phyloP scores from a whole-genome alignment of 306 rosid genomes.

The Abrus pulchellus region DNA sequence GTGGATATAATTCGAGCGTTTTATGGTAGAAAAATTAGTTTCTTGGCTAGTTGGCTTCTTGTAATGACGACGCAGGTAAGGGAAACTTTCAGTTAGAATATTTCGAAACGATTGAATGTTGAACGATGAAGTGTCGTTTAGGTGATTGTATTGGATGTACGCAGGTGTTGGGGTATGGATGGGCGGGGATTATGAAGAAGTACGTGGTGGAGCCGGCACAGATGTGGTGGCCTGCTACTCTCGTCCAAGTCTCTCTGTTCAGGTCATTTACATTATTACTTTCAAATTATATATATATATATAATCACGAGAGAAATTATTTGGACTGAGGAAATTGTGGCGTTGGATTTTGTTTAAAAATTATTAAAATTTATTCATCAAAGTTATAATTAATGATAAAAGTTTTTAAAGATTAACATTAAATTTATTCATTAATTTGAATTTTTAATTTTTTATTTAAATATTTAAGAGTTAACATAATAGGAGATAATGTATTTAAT shows the following conservation, averaged over 20 bases:
- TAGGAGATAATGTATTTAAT: too few species aligned
- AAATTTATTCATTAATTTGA: too few species aligned
- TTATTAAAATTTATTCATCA: too few species aligned
- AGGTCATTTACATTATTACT: constrained; percentile 45
- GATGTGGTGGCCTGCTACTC: constrained; percentile 84
- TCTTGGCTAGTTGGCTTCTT: constrained; percentile 66
- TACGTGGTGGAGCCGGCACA: constrained; percentile 80
- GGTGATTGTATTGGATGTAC: not conserved
- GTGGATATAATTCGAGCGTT: constrained; percentile 65
- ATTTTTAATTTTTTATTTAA: too few species aligned
- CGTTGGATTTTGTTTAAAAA: too few species aligned
- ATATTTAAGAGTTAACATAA: too few species aligned
- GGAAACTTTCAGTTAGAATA: too few species aligned
- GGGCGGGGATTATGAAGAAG: constrained; percentile 81
- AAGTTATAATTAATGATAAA: too few species aligned
- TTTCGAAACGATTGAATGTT: not conserved
- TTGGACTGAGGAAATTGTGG: too few species aligned
- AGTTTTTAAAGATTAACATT: too few species aligned
- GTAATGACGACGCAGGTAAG: constrained; percentile 71
- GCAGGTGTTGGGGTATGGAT: constrained; percentile 81
- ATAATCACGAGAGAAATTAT: too few species aligned
- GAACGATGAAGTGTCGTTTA: not conserved
- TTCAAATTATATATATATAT: too few species aligned
- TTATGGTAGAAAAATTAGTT: constrained; percentile 57
- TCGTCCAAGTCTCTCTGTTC: constrained; percentile 79